Conservation (phyloP, 495 filamentous ascomycete species). For the Rhypophila decipiens region DNA sequence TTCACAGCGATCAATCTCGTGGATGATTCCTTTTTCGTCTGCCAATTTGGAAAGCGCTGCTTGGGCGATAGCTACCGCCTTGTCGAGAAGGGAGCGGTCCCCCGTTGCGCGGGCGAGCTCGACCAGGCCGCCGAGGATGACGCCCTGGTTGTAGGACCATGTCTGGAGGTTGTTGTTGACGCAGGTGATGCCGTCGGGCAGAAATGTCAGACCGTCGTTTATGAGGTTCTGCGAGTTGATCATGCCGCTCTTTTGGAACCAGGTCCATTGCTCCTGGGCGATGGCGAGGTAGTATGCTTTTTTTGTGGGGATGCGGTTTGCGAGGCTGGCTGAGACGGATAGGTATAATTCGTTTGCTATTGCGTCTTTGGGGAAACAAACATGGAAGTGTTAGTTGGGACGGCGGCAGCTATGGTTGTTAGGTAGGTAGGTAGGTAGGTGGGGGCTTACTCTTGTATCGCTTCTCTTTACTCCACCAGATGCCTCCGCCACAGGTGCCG, state of each 20-base stretch:
- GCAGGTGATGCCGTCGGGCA: conserved; percentile 43
- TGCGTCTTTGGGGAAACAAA: too few relatives aligned
- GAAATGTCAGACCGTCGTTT: conserved; percentile 58
- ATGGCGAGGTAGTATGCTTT: conserved; percentile 50
- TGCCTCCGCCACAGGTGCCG: conserved; percentile 54
- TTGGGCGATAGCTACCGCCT: conserved; percentile 58
- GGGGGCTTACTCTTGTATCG: conserved; percentile 57
- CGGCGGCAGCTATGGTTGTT: too few relatives aligned
- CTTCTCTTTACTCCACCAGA: conserved; percentile 61
- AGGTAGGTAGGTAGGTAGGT: too few relatives aligned
- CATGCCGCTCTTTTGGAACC: conserved; percentile 61
- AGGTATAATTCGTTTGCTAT: conserved; percentile 75
- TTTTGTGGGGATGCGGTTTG: conserved; percentile 49
- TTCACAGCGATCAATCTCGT: conserved; percentile 53
- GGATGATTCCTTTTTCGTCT: conserved; percentile 54
- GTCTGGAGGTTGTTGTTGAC: conserved; percentile 57
- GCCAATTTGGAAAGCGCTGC: conserved; percentile 53
- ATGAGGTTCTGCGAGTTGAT: conserved; percentile 60
- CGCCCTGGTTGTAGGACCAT: conserved; percentile 79
- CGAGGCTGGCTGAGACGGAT: conserved; percentile 62
- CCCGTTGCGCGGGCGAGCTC: conserved; percentile 55
- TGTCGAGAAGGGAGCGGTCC: conserved; percentile 44
- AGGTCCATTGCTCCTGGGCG: conserved; percentile 56
- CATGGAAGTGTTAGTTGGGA: too few relatives aligned
- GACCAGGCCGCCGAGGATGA: conserved; percentile 65